Percentiles rank a stretch among this genome's conserved stretches.
These are phyloP conservation scores for Ceratocystis destructans DNA, from an alignment of 2,329 filamentous ascomycete genomes.

Conservation along the genomic window DNA sequence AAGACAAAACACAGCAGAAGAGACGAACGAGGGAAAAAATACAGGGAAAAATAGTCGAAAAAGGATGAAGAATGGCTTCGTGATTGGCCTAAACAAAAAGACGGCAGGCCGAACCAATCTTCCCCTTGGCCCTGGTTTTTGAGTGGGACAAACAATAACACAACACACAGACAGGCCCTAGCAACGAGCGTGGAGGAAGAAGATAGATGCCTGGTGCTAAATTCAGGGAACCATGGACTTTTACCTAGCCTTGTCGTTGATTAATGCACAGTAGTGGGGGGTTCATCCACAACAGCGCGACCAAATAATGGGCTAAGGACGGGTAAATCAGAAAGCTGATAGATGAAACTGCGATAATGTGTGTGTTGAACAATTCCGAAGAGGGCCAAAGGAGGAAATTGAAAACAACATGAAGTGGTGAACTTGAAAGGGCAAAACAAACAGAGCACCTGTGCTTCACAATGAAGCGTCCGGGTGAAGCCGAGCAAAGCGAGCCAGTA, in stretches of 20 bases:
- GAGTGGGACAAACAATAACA: slow-evolving; percentile 9
- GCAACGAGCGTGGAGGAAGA: neutral
- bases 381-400: neutral
- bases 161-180: neutral
- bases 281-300: neutral
- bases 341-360: too few species aligned
- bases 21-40: slow-evolving; percentile 11
- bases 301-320: neutral
- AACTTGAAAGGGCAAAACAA: neutral
- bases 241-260: neutral
- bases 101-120: neutral
- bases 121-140: slow-evolving; percentile 1
- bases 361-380: neutral
- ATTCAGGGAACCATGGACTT: neutral
- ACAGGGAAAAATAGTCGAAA: slow-evolving; percentile 7
- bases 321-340: neutral
- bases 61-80: slow-evolving; percentile 1
- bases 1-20: neutral
- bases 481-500: too few species aligned
- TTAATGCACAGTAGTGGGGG: neutral
- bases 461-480: neutral
- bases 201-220: neutral
- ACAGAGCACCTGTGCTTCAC: neutral
- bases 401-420: too few species aligned
- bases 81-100: neutral